Evolutionary conservation across 2,329 filamentous ascomycete genomes (phyloP).

Genomic region (Beauveria sp.): DNA sequence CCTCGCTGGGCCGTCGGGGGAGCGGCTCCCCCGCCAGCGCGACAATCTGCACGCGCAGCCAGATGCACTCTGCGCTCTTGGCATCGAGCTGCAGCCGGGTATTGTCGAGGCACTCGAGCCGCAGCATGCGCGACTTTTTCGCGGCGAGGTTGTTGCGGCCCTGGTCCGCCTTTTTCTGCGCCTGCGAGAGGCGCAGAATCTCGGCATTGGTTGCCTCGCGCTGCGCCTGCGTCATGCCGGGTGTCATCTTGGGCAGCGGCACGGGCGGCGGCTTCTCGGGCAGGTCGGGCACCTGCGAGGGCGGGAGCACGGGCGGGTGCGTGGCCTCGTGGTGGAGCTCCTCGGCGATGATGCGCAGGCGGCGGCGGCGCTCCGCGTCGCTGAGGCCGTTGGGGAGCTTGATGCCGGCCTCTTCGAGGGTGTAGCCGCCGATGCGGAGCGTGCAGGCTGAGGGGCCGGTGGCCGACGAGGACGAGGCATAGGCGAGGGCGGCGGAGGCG

Average conservation of each 20-base stretch:
- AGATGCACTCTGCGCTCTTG: conserved; percentile 19
- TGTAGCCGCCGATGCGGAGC: conserved; percentile 13
- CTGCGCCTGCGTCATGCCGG: neutral
- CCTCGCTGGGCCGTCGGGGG: neutral
- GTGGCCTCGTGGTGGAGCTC: conserved; percentile 18
- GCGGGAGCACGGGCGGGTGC: conserved; percentile 22
- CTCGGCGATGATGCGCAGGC: conserved; percentile 14
- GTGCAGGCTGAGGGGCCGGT: neutral
- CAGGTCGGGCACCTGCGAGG: conserved; percentile 18
- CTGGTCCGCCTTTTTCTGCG: conserved; percentile 22
- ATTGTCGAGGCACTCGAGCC: conserved; percentile 20
- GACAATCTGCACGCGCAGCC: conserved; percentile 21
- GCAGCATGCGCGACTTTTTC: conserved; percentile 26
- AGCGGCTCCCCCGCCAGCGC: conserved; percentile 17
- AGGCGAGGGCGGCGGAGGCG: neutral
- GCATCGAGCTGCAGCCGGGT: conserved; percentile 18
- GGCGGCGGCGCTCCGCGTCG: conserved; percentile 15
- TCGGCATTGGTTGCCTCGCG: conserved; percentile 10
- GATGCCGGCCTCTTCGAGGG: conserved; percentile 17
- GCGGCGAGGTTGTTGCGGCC: conserved; percentile 31
- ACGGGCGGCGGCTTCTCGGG: conserved; percentile 20
- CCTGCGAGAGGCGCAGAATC: conserved; percentile 13
- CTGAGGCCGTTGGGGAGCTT: conserved; percentile 14
- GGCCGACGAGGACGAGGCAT: too few relatives aligned
- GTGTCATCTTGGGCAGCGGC: conserved; percentile 14